A percentile compares a stretch with the other conserved stretches of the same genome.
Evolutionary conservation across 2,329 filamentous ascomycete genomes (phyloP).

Genomic region (Emmonsia crescens): DNA sequence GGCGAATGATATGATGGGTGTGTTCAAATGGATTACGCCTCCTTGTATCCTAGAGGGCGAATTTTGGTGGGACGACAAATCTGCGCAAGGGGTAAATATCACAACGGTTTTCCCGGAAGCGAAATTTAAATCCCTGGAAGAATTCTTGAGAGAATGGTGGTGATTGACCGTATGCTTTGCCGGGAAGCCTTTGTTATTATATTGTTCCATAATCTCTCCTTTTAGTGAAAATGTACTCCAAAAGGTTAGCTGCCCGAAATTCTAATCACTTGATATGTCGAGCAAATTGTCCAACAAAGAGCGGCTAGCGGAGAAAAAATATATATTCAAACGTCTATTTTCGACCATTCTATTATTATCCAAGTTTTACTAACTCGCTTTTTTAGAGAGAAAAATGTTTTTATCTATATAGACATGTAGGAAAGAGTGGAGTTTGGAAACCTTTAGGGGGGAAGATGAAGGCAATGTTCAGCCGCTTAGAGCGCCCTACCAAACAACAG

Average conservation of each 20-base stretch:
- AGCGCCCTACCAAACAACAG: conserved; percentile 19
- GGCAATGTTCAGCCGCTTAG: background rate
- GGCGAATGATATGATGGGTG: background rate
- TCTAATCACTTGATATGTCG: background rate
- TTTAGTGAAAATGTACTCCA: too few species aligned
- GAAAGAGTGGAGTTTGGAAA: conserved; percentile 1
- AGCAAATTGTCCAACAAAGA: background rate
- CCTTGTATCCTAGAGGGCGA: background rate
- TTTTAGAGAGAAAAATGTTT: background rate
- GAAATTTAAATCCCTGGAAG: background rate
- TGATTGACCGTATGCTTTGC: background rate
- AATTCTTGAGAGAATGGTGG: conserved; percentile 1
- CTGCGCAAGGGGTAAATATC: background rate
- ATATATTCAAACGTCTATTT: background rate
- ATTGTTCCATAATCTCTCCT: background rate
- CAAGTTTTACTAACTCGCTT: background rate
- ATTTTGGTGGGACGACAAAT: conserved; percentile 1
- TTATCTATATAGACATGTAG: background rate
- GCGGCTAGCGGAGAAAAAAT: background rate
- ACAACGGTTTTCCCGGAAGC: conserved; percentile 1
- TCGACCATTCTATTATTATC: background rate
- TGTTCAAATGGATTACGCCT: background rate
- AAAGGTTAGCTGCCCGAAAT: background rate
- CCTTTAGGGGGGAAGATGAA: background rate
- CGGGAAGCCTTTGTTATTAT: too few species aligned